Conservation (phyloP, 441 rosid species). For the Capsella rubella region DNA sequence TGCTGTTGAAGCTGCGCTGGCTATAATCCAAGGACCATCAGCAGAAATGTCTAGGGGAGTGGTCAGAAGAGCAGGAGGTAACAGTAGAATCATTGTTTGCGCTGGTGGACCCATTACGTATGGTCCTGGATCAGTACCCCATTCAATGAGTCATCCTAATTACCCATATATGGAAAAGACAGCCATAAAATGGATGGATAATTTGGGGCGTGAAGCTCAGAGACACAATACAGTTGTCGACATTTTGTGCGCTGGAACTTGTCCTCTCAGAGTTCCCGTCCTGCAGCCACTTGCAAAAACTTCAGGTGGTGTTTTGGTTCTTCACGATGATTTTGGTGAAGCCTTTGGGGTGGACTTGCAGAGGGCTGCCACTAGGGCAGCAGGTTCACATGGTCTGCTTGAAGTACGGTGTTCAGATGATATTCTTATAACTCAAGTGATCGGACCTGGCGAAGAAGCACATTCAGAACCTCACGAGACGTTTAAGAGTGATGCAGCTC, state of each 20-base stretch:
- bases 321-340: slow-evolving; percentile 98
- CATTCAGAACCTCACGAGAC: slow-evolving; percentile 72
- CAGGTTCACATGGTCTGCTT: slow-evolving; percentile 86
- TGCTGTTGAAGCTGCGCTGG: slow-evolving; percentile 92
- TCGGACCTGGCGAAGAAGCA: slow-evolving; percentile 98
- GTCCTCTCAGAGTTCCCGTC: slow-evolving; percentile 87
- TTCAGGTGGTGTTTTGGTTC: slow-evolving; percentile 95
- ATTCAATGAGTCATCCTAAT: slow-evolving; percentile 83
- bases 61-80: slow-evolving; percentile 90
- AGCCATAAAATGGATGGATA: slow-evolving; percentile 89
- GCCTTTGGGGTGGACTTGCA: slow-evolving; percentile 97
- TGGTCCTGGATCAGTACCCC: slow-evolving; percentile 95
- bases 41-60: slow-evolving; percentile 88
- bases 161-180: slow-evolving; percentile 87
- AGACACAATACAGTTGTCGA: slow-evolving; percentile 81
- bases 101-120: slow-evolving; percentile 94
- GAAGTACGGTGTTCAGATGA: slow-evolving; percentile 97
- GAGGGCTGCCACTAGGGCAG: slow-evolving; percentile 86
- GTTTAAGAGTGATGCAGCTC: slow-evolving; percentile 71
- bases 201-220: slow-evolving; percentile 80
- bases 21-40: slow-evolving; percentile 90
- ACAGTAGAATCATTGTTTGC: slow-evolving; percentile 86
- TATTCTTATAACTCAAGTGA: slow-evolving; percentile 82
- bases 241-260: slow-evolving; percentile 96
- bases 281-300: slow-evolving; percentile 93